These are phyloP conservation scores for Penicillium crustosum DNA, from an alignment of 2,329 filamentous ascomycete species.

Conservation along the genomic window DNA sequence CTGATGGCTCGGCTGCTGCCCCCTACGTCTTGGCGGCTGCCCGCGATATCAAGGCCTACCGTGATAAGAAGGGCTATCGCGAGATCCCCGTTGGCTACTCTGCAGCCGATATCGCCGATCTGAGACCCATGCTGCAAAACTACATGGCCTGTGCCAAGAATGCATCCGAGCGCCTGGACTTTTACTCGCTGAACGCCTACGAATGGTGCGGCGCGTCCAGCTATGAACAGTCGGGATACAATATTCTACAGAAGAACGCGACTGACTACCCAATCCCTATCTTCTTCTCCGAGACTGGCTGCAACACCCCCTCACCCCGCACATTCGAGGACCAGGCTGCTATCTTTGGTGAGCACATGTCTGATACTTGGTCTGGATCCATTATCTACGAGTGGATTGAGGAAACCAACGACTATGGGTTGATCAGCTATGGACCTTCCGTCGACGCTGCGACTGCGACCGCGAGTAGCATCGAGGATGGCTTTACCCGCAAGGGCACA, in stretches of 20 bases:
- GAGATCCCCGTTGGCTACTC: conserved; percentile 84
- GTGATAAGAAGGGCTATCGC: conserved; percentile 72
- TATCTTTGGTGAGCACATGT: conserved; percentile 75
- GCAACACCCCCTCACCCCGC: conserved; percentile 57
- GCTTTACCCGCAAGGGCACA: conserved; percentile 68
- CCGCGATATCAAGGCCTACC: conserved; percentile 79
- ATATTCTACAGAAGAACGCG: conserved; percentile 64
- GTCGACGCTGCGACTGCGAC: conserved; percentile 54
- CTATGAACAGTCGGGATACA: conserved; percentile 68
- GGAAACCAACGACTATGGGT: conserved; percentile 78
- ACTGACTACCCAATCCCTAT: conserved; percentile 76
- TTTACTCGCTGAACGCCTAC: conserved; percentile 84
- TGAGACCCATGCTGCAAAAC: conserved; percentile 64
- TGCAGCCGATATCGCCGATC: conserved; percentile 75
- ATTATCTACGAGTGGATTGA: conserved; percentile 91
- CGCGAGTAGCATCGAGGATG: conserved; percentile 60
- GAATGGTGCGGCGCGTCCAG: conserved; percentile 66
- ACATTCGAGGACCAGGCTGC: conserved; percentile 65
- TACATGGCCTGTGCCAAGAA: conserved; percentile 79
- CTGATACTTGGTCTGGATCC: conserved; percentile 67
- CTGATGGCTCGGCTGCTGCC: conserved; percentile 61
- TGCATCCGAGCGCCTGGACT: conserved; percentile 67
- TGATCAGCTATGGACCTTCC: conserved; percentile 71
- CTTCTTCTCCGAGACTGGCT: conserved; percentile 87
- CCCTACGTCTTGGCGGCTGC: conserved; percentile 81